Base-by-base conservation (phyloP, 495 filamentous ascomycete genomes). In the Beverwykella pulmonaria region DNA sequence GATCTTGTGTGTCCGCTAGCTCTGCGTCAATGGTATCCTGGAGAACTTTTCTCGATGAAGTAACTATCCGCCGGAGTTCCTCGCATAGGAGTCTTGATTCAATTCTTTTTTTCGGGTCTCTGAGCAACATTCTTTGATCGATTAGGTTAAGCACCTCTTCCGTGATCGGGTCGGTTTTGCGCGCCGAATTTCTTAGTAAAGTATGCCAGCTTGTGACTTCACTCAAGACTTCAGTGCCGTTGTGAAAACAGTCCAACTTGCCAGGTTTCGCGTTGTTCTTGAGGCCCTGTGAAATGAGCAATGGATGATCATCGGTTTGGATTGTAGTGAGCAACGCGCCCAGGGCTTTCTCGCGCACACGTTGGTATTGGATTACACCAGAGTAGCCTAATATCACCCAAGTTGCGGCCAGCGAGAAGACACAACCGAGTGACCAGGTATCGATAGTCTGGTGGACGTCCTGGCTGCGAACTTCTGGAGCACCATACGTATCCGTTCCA, bases 371-470 rank as follows among this genome's bases (percentile, higher is more conserved):
- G 50, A 12, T 8, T 61, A 7, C 59, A 12, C 72, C 74, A 26
- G 58, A 63, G 52, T 69, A 71, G 9, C 77, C 77, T 19, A 80
- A 57, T 14, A 76, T 62, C 7, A 79, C 70, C 78, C 79, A 81
- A 0, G 79, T 80, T 4, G 76, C 79, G 12, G 75, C 74, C 10
- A 76, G 61, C 1, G 79, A 81, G 19, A 81, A 64, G 10, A 81
- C 77, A 70, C 79, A 81, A 0, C 76, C 79, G 53, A 80, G 68
- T 10, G 78, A 79, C 78, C 79, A 80, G 2, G 70, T 78, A 57
- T 80, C 78, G 47, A 79, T 75, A 30, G 69, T 70, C 59, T 78
- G 78, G 6, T 63, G 59, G 20, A 76, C 69, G 68, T 14, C 20
- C 26, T 58, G 6, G 61, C 26, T 52, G n/a, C 5, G 36, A 2